A percentile compares a stretch with the other conserved stretches of the same genome.
phyloP scores from a whole-genome alignment of 1,284 basidiomycete species.

The Moesziomyces antarcticus region DNA sequence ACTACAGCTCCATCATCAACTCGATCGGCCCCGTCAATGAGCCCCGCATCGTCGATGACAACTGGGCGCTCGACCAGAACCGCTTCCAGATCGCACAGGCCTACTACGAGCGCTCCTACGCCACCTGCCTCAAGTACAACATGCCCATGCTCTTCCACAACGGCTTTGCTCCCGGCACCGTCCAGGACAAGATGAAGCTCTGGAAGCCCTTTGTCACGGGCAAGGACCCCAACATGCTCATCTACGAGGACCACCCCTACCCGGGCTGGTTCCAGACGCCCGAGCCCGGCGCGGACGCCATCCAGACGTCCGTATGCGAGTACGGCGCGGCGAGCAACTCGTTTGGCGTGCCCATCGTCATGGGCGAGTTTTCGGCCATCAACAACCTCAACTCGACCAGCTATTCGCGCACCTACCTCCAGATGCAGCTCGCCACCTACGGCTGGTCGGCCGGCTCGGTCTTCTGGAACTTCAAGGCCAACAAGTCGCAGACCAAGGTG shows the following conservation, averaged over 20 bases:
- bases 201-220: constrained; percentile 54
- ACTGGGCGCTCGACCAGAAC: constrained; percentile 30
- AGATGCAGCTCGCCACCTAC: constrained; percentile 60
- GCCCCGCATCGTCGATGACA: constrained; percentile 47
- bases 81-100: constrained; percentile 29
- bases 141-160: constrained; percentile 63
- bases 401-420: constrained; percentile 36
- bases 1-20: constrained; percentile 60
- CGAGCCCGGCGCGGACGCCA: constrained; percentile 24
- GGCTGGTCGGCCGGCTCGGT: constrained; percentile 63
- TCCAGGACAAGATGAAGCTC: constrained; percentile 33
- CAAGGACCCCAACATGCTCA: constrained; percentile 60
- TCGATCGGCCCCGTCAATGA: constrained; percentile 63
- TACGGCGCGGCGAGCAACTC: constrained; percentile 27
- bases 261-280: constrained; percentile 59
- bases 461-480: constrained; percentile 64
- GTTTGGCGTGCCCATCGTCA: constrained; percentile 55
- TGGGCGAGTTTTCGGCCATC: constrained; percentile 60
- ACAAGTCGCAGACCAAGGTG: constrained; percentile 34
- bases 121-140: constrained; percentile 29
- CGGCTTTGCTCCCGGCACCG: constrained; percentile 44
- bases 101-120: constrained; percentile 57
- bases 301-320: constrained; percentile 52
- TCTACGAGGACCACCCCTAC: constrained; percentile 65
- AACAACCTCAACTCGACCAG: constrained; percentile 32